Percentiles rank a stretch among this genome's conserved stretches.
Conservation (phyloP, 176 grass and related monocot species). For the Rhynchospora tenuis region DNA sequence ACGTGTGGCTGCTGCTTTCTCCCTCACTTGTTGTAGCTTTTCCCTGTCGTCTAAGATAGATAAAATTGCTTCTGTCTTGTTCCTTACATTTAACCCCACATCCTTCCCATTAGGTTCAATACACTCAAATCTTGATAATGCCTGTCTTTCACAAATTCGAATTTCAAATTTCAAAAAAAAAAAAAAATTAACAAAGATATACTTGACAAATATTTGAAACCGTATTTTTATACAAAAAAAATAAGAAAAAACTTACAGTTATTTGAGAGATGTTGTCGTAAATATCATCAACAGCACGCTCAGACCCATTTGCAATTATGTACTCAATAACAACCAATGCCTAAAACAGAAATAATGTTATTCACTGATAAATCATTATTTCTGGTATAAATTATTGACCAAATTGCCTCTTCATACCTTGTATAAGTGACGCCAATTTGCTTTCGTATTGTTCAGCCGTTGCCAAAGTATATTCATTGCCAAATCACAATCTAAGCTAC, state of each 20-base stretch:
- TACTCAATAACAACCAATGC: conserved; percentile 66
- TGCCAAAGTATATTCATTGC: conserved; percentile 62
- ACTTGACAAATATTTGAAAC: no score
- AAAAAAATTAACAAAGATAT: background rate
- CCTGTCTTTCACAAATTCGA: conserved; percentile 30
- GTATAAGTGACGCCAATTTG: conserved; percentile 72
- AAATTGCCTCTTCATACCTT: conserved; percentile 41
- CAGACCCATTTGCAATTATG: conserved; percentile 63
- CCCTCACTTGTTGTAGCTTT: conserved; percentile 55
- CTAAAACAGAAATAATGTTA: conserved; percentile 27
- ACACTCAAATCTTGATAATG: conserved; percentile 46
- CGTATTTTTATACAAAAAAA: no score
- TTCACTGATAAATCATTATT: background rate
- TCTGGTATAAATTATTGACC: background rate
- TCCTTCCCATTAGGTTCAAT: conserved; percentile 74
- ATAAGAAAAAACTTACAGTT: conserved; percentile 26
- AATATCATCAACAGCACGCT: conserved; percentile 47
- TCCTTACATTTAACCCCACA: conserved; percentile 57
- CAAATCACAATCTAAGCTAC: conserved; percentile 48
- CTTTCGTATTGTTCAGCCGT: conserved; percentile 40
- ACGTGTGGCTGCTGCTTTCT: conserved; percentile 45
- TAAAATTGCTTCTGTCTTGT: conserved; percentile 59
- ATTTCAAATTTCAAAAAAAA: background rate
- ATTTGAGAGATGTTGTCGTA: conserved; percentile 56
- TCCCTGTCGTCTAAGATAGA: conserved; percentile 63